phyloP scores from a whole-genome alignment of 2,329 filamentous ascomycete genomes.

The Fusarium sp. region DNA sequence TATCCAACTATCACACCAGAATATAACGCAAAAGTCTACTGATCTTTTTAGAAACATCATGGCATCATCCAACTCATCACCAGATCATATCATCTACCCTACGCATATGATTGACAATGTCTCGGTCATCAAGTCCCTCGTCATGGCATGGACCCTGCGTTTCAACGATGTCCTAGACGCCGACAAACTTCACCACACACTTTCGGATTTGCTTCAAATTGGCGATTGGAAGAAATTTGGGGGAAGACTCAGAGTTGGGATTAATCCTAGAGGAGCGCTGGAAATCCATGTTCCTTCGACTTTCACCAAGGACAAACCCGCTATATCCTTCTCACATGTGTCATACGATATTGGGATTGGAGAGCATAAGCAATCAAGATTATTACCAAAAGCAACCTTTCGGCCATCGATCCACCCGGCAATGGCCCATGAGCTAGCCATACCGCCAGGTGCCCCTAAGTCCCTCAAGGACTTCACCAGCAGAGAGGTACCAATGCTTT shows the following conservation, averaged over 20 bases:
- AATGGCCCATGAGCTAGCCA: accelerated
- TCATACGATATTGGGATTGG: not conserved
- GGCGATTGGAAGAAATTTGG: not conserved
- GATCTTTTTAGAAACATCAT: not conserved
- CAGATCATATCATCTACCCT: not conserved
- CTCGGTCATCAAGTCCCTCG: accelerated
- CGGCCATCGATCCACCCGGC: not conserved
- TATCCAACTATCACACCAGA: too few relatives aligned
- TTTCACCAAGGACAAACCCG: not conserved
- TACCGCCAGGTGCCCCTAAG: accelerated
- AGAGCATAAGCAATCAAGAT: accelerated
- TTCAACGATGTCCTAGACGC: not conserved
- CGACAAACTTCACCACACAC: not conserved
- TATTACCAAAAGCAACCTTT: accelerated
- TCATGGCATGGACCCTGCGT: not conserved
- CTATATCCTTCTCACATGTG: not conserved
- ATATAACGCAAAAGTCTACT: too few relatives aligned
- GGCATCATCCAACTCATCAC: accelerated
- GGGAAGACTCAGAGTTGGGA: not conserved
- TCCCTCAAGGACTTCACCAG: not conserved
- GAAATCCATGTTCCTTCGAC: not conserved
- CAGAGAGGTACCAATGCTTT: not conserved
- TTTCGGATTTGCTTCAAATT: not conserved
- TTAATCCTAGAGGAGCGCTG: not conserved
- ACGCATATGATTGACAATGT: slow-evolving; percentile 6